These are phyloP conservation scores for Fomitopsis palustris DNA, from an alignment of 1,284 basidiomycete genomes.

Conservation along the genomic window DNA sequence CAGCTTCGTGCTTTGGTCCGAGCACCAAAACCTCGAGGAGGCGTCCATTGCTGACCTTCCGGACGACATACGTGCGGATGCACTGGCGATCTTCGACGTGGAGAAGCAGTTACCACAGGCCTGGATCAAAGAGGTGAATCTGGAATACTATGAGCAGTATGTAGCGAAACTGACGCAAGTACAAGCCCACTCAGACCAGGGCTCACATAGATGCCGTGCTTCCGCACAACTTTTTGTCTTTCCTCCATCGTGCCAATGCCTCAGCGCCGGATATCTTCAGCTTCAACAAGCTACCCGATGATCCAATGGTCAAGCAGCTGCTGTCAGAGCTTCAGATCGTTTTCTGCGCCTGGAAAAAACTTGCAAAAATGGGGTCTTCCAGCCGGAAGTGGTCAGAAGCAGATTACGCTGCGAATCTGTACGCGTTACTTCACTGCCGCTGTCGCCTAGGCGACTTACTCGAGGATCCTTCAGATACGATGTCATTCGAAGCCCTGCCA, in stretches of 20 bases:
- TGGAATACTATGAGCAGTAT: not conserved
- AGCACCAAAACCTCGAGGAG: constrained; percentile 27
- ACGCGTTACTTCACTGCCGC: not conserved
- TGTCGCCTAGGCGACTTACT: not conserved
- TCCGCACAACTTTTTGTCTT: constrained; percentile 33
- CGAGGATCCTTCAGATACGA: constrained; percentile 38
- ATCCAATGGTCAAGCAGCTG: constrained; percentile 23
- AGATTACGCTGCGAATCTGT: constrained; percentile 55
- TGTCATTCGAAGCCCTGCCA: constrained; percentile 42
- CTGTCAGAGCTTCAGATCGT: constrained; percentile 38
- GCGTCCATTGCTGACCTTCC: constrained; percentile 30
- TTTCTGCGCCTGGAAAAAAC: constrained; percentile 41
- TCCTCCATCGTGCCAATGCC: constrained; percentile 37
- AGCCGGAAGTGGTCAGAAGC: constrained; percentile 50
- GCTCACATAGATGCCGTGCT: constrained; percentile 23
- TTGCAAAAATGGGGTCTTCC: constrained; percentile 39
- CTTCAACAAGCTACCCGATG: constrained; percentile 14
- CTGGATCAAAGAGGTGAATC: constrained; percentile 26
- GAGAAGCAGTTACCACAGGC: constrained; percentile 21
- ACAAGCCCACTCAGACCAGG: constrained; percentile 26
- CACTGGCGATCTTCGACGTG: constrained; percentile 25
- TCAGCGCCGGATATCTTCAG: constrained; percentile 41
- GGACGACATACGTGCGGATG: constrained; percentile 14
- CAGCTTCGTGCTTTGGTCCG: constrained; percentile 30
- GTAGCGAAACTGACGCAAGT: not conserved